A percentile compares a stretch with the other conserved stretches of the same genome.
phyloP scores from a whole-genome alignment of 2,329 filamentous ascomycete species.

The Ilyonectria mors-panacis region DNA sequence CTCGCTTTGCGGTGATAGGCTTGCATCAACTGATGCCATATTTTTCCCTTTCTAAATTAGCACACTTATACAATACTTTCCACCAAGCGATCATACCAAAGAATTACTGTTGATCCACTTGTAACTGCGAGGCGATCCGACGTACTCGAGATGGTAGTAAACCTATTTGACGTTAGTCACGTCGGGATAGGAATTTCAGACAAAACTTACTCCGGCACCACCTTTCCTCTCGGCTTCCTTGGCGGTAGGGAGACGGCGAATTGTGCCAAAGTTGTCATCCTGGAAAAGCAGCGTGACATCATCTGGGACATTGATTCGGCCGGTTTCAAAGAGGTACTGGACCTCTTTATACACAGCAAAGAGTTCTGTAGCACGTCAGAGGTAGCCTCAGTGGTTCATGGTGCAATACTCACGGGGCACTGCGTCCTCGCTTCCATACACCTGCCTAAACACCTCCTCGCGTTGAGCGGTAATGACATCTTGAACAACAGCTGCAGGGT shows the following conservation, averaged over 20 bases:
- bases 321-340: slow-evolving; percentile 70
- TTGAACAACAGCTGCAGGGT: slow-evolving; percentile 66
- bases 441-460: slow-evolving; percentile 66
- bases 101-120: slow-evolving; percentile 70
- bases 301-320: slow-evolving; percentile 67
- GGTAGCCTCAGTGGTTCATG: background rate
- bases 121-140: slow-evolving; percentile 53
- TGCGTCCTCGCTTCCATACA: slow-evolving; percentile 62
- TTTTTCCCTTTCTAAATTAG: slow-evolving; percentile 47
- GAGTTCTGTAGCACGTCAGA: slow-evolving; percentile 60
- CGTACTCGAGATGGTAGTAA: slow-evolving; percentile 65
- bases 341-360: slow-evolving; percentile 77
- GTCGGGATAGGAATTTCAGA: no score
- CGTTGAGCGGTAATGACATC: slow-evolving; percentile 70
- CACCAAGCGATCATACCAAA: slow-evolving; percentile 61
- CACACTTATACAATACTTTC: no score
- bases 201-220: slow-evolving; percentile 65
- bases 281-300: slow-evolving; percentile 73
- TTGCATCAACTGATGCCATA: slow-evolving; percentile 68
- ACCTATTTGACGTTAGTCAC: slow-evolving; percentile 43
- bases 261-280: slow-evolving; percentile 74
- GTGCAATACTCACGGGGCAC: slow-evolving; percentile 55
- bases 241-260: slow-evolving; percentile 67
- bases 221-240: slow-evolving; percentile 69
- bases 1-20: slow-evolving; percentile 64